Base-by-base conservation (phyloP, 2,329 filamentous ascomycete genomes). In the Tolypocladium endophyticum region DNA sequence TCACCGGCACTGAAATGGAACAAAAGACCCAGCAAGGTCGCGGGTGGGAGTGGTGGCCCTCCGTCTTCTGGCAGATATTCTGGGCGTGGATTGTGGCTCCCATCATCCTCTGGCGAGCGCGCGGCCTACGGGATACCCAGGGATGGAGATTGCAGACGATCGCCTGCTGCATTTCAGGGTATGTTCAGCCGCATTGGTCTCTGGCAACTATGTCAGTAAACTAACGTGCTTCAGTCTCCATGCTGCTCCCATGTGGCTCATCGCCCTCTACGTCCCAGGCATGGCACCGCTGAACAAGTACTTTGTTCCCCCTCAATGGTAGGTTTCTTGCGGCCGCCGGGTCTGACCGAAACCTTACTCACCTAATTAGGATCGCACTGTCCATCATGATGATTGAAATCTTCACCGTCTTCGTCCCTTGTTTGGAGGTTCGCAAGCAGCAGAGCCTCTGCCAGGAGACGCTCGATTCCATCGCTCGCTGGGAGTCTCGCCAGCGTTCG, bases 1-100 rank as follows among this genome's bases (percentile, higher is more conserved):
- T 87, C 59, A 70, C 71, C 20, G 82, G 82, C 43, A 84, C 80
- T 1, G 74, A 78, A 18, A 78, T 79, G 62, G 79, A 84, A 50
- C 72, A 77, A 55, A 76, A 76, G 59, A 72, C 76, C 28, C 70
- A 73, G 43, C 78, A 79, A 64, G 70, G 72, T 57, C 72, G 75
- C 23, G 87, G 87, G 11, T 86, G 81, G 78, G 87, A 90, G 74
- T 90, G 87, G 87, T 81, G 84, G 74, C 83, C 84, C 0, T 85
- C 83, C 0, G 79, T 85, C 53, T 75, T 85, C 58, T 87, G 84
- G 84, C 85, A 87, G 64, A 76, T 86, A 57, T 72, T 84, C 60
- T 87, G 84, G 84, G 78, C 83, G 18, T 87, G 82, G 79, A 68
- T 85, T 53, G 78, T 84, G 61, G 84, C 85, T 3, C 84, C 85